These are phyloP conservation scores for Achaetomium macrosporum DNA, from an alignment of 2,329 filamentous ascomycete species.

Conservation along the genomic window DNA sequence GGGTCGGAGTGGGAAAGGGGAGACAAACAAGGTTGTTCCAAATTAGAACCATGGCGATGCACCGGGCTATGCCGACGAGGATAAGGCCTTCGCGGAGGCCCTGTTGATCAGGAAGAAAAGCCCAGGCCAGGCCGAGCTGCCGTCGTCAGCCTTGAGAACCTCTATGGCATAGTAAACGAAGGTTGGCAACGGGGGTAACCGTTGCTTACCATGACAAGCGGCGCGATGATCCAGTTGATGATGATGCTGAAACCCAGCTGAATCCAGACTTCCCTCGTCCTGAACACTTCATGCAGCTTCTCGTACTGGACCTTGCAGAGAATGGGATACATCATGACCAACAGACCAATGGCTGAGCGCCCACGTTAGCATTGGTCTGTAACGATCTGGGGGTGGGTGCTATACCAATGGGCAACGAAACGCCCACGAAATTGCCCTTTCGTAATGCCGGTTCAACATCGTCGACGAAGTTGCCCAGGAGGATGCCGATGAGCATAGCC, in stretches of 20 bases:
- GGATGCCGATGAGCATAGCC: slow-evolving; percentile 69
- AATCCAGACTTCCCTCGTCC: slow-evolving; percentile 60
- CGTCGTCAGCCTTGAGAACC: slow-evolving; percentile 28
- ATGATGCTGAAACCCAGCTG: slow-evolving; percentile 73
- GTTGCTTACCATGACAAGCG: slow-evolving; percentile 65
- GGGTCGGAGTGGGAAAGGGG: neutral
- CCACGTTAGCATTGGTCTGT: neutral
- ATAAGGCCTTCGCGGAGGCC: slow-evolving; percentile 63
- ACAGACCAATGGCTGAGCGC: slow-evolving; percentile 61
- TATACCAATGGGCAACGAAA: slow-evolving; percentile 35
- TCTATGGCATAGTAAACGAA: neutral
- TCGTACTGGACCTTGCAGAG: slow-evolving; percentile 82
- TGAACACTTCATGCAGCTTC: slow-evolving; percentile 61
- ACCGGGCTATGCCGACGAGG: slow-evolving; percentile 76
- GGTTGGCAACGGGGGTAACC: too few species aligned
- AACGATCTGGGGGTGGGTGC: neutral
- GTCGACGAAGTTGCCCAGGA: slow-evolving; percentile 70
- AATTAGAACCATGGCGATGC: slow-evolving; percentile 80
- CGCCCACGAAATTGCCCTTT: slow-evolving; percentile 60
- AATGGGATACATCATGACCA: slow-evolving; percentile 95
- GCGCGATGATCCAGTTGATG: slow-evolving; percentile 78
- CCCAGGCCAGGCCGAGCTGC: slow-evolving; percentile 86
- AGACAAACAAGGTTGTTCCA: slow-evolving; percentile 31
- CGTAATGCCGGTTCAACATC: slow-evolving; percentile 57
- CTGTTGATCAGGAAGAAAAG: slow-evolving; percentile 54